Evolutionary conservation across 176 grass and related monocot genomes (phyloP).

Genomic region (Lolium multiflorum): DNA sequence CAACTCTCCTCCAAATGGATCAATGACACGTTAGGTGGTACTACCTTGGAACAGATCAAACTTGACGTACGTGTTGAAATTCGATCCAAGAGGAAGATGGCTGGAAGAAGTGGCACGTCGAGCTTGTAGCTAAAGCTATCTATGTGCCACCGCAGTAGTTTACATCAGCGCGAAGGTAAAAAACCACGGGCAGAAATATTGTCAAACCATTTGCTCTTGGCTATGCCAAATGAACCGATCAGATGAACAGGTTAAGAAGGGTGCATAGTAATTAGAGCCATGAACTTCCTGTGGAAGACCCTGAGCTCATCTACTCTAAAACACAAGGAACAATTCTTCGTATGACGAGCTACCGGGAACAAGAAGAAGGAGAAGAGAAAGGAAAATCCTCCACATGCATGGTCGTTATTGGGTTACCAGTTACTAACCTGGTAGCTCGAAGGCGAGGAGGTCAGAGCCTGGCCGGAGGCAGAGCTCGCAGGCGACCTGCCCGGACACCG

Average conservation of each 20-base stretch:
- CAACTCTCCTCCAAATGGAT: background rate
- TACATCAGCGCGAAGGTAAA: background rate
- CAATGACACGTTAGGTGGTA: background rate
- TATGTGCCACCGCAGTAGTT: background rate
- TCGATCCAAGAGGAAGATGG: too few relatives aligned
- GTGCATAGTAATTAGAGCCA: background rate
- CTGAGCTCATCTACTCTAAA: background rate
- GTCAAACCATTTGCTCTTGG: background rate
- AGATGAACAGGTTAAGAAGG: background rate
- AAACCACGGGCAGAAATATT: background rate
- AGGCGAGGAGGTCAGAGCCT: constrained; percentile 48
- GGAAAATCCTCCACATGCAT: background rate
- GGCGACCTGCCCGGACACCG: constrained; percentile 63
- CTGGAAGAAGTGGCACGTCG: background rate
- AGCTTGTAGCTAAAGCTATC: background rate
- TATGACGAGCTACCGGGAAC: background rate
- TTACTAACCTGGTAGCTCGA: constrained; percentile 58
- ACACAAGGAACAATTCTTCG: background rate
- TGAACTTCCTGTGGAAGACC: background rate
- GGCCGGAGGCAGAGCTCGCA: constrained; percentile 62
- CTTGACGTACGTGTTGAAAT: background rate
- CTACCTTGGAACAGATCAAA: background rate
- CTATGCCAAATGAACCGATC: background rate
- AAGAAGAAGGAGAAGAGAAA: background rate
- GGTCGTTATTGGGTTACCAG: background rate